Evolutionary conservation across 179 eudicot species (phyloP).

Genomic region (Beta corolliflora): DNA sequence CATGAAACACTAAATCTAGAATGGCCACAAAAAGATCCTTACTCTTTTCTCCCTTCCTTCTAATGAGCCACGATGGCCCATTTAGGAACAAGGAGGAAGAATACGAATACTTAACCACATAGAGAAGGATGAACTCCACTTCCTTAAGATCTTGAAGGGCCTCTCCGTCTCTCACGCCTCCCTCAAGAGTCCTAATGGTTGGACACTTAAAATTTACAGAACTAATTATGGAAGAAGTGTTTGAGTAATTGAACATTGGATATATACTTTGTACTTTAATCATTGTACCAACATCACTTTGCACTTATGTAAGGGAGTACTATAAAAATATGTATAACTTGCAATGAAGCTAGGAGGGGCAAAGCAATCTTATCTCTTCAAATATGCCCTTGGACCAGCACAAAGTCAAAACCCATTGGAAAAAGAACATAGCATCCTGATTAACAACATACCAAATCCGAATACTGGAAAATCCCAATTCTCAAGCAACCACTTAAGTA

Average conservation of each 20-base stretch:
- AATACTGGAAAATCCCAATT: background rate
- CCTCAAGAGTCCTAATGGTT: no score
- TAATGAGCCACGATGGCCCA: background rate
- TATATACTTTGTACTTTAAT: background rate
- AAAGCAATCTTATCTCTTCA: background rate
- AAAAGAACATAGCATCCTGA: background rate
- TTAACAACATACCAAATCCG: background rate
- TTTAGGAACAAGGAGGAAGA: background rate
- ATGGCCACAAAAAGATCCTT: background rate
- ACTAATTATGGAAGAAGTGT: no score
- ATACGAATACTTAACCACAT: no score
- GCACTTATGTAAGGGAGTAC: background rate
- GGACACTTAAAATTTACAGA: no score
- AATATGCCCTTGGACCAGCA: background rate
- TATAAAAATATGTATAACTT: background rate
- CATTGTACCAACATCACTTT: background rate
- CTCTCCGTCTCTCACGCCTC: background rate
- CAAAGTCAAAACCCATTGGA: background rate
- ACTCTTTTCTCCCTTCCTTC: no score
- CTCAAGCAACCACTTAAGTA: no score
- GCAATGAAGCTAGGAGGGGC: background rate
- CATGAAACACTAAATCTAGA: background rate
- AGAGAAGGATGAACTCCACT: background rate
- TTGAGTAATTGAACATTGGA: no score
- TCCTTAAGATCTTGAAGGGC: background rate